Evolutionary conservation across 192 early-diverging fungal genomes (phyloP).

Genomic region (Nowakowskiella sp.): DNA sequence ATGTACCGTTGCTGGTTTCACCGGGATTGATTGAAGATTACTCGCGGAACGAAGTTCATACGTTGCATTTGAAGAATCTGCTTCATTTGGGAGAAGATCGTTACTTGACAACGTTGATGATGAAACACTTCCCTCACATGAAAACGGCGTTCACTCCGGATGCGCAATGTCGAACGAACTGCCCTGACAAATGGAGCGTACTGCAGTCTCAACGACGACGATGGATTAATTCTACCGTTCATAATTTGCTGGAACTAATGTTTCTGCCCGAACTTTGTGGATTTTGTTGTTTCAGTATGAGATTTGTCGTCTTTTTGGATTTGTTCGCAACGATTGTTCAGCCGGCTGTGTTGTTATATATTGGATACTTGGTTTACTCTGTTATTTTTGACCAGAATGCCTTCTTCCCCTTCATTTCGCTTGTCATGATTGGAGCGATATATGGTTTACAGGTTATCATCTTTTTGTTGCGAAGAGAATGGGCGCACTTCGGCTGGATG

Average conservation of each 20-base stretch:
- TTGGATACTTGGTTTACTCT: constrained; percentile 61
- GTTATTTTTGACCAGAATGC: constrained; percentile 41
- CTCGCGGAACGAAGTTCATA: constrained; percentile 69
- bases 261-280: constrained; percentile 80
- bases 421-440: constrained; percentile 69
- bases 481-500: constrained; percentile 40
- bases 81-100: constrained; percentile 85
- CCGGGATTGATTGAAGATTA: constrained; percentile 65
- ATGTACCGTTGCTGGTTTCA: constrained; percentile 60
- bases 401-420: constrained; percentile 62
- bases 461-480: constrained; percentile 61
- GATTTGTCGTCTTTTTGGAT: constrained; percentile 79
- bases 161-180: constrained; percentile 75
- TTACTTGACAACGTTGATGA: constrained; percentile 87
- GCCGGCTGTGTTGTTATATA: constrained; percentile 32
- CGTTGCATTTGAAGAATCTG: constrained; percentile 86
- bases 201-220: constrained; percentile 84
- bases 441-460: constrained; percentile 79
- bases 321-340: constrained; percentile 64
- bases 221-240: constrained; percentile 93
- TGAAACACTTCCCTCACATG: constrained; percentile 89
- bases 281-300: constrained; percentile 89
- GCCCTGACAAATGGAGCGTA: constrained; percentile 76
- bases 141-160: constrained; percentile 84
- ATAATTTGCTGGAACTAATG: constrained; percentile 78